These are phyloP conservation scores for Pelargonium citronellum DNA, from an alignment of 441 rosid genomes.

Conservation along the genomic window DNA sequence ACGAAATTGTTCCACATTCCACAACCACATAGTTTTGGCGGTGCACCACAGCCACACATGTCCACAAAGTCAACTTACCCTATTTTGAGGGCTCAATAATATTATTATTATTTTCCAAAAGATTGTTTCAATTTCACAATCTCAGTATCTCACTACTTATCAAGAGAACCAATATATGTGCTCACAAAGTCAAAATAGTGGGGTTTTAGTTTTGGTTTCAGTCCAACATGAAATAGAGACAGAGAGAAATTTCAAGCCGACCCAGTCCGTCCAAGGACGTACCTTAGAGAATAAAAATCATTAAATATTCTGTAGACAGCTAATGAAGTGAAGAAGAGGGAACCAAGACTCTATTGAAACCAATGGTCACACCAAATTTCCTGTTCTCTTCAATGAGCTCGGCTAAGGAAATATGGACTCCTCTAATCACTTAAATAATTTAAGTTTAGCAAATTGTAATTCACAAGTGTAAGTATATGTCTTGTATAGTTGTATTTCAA, in stretches of 20 bases:
- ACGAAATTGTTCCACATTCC: background rate
- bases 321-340: background rate
- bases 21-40: background rate
- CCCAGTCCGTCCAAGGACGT: background rate
- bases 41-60: conserved; percentile 1
- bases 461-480: too few relatives aligned
- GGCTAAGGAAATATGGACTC: too few relatives aligned
- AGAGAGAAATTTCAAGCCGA: background rate
- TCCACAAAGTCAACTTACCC: background rate
- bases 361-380: background rate
- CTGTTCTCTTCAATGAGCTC: background rate
- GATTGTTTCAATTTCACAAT: background rate
- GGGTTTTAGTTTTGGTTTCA: background rate
- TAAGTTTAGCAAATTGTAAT: too few relatives aligned
- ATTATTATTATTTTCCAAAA: too few relatives aligned
- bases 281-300: background rate
- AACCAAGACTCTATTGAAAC: background rate
- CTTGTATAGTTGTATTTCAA: too few relatives aligned
- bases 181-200: background rate
- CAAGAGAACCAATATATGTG: too few relatives aligned
- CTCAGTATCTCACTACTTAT: background rate
- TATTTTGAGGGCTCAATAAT: background rate
- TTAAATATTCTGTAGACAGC: background rate
- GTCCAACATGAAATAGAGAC: background rate
- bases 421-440: too few relatives aligned